Percentiles rank a stretch among this genome's conserved stretches.
phyloP scores from a whole-genome alignment of 1,284 basidiomycete species.

The Moesziomyces globuligerus region DNA sequence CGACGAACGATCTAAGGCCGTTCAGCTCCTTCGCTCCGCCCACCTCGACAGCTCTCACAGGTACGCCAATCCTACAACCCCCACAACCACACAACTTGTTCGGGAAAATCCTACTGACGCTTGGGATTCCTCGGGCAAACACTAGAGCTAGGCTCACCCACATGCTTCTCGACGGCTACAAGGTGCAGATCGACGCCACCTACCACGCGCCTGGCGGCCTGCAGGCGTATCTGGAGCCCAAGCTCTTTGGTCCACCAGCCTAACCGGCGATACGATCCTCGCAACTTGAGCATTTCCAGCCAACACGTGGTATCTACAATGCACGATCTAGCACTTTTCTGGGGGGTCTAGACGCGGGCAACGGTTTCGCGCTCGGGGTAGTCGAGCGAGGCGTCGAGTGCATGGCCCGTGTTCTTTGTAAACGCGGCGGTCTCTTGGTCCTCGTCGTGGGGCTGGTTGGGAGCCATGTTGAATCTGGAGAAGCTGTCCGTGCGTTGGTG shows the following conservation, averaged over 20 bases:
- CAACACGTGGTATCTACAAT: background rate
- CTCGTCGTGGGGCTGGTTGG: too few relatives aligned
- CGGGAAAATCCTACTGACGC: too few relatives aligned
- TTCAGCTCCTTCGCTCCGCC: constrained; percentile 12
- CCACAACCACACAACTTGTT: too few relatives aligned
- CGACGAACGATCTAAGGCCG: constrained; percentile 42
- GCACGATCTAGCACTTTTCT: background rate
- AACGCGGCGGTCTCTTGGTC: constrained; percentile 6
- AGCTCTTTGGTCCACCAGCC: too few relatives aligned
- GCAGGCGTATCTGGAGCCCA: constrained; percentile 17
- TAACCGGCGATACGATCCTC: too few relatives aligned
- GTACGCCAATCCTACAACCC: background rate
- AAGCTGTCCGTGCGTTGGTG: constrained; percentile 1
- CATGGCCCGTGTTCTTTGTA: constrained; percentile 3
- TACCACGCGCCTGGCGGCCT: constrained; percentile 13
- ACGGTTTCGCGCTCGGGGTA: constrained; percentile 41
- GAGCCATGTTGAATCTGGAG: constrained; percentile 14
- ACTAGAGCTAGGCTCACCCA: constrained; percentile 29
- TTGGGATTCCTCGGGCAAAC: too few relatives aligned
- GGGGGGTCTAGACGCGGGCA: constrained; percentile 13
- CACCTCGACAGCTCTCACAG: background rate
- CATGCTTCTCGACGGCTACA: constrained; percentile 47
- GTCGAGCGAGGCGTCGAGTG: constrained; percentile 13
- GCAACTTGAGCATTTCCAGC: background rate
- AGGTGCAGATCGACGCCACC: constrained; percentile 53